A percentile compares a stretch with the other conserved stretches of the same genome.
phyloP scores from a whole-genome alignment of 148 eudicot species.

The Limonium bicolor region DNA sequence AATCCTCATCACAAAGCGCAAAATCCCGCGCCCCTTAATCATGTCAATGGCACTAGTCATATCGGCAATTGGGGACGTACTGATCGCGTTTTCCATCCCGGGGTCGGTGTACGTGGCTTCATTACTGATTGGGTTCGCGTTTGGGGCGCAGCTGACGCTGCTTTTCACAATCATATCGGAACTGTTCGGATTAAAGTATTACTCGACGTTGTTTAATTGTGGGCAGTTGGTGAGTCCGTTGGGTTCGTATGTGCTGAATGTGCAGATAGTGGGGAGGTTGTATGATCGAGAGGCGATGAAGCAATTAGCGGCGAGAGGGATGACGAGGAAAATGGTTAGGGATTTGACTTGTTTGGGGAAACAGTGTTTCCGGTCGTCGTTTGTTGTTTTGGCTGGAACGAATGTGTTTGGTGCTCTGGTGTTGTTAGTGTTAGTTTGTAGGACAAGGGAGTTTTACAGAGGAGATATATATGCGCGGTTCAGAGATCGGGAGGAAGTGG shows the following conservation, averaged over 20 bases:
- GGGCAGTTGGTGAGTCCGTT: conserved; percentile 10
- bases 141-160: conserved; percentile 6
- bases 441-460: conserved; percentile 5
- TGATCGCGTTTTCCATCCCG: conserved; percentile 2
- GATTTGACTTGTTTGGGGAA: conserved; percentile 10
- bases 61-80: conserved; percentile 2
- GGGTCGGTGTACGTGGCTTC: conserved; percentile 8
- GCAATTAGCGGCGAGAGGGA: conserved; percentile 6
- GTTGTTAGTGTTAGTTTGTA: not conserved
- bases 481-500: not conserved
- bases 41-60: conserved; percentile 1
- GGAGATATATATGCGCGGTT: conserved; percentile 7
- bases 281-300: conserved; percentile 9
- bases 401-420: conserved; percentile 6
- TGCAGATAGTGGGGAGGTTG: conserved; percentile 6
- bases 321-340: conserved; percentile 4
- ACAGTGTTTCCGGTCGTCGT: conserved; percentile 2
- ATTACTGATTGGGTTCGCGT: conserved; percentile 6
- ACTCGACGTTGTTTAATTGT: conserved; percentile 10
- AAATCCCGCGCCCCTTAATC: conserved; percentile 8
- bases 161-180: conserved; percentile 8
- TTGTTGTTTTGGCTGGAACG: not conserved
- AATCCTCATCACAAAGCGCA: conserved; percentile 1
- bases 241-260: conserved; percentile 5
- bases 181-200: conserved; percentile 10